phyloP scores from a whole-genome alignment of 495 filamentous ascomycete genomes.

The Hypomontagnella submonticulosa region DNA sequence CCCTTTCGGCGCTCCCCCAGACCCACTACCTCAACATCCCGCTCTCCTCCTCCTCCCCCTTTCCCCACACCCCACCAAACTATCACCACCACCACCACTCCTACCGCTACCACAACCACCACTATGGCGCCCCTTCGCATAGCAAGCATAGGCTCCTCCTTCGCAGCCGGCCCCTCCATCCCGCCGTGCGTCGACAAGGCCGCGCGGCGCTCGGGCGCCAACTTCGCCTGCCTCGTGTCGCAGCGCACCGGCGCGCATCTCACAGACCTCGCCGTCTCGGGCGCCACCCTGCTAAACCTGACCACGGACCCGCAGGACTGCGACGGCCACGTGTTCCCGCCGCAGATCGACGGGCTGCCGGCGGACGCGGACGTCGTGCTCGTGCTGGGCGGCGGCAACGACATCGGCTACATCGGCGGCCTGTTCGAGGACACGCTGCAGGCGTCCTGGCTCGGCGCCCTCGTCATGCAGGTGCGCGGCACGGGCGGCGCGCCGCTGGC shows the following conservation, averaged over 20 bases:
- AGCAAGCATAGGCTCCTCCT: slow-evolving; percentile 54
- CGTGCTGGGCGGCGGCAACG: slow-evolving; percentile 58
- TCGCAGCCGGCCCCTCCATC: slow-evolving; percentile 60
- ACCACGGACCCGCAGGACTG: slow-evolving; percentile 51
- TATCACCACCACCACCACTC: no score
- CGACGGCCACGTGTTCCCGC: slow-evolving; percentile 45
- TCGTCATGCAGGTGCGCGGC: slow-evolving; percentile 25
- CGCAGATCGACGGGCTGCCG: slow-evolving; percentile 53
- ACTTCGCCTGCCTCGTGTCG: slow-evolving; percentile 57
- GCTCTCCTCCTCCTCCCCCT: background rate
- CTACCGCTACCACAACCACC: background rate
- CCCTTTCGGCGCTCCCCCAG: background rate
- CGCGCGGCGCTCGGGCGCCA: slow-evolving; percentile 53
- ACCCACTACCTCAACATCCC: background rate
- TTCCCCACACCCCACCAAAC: background rate
- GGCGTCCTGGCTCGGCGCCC: slow-evolving; percentile 30
- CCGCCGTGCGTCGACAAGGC: slow-evolving; percentile 47
- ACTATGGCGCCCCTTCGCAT: slow-evolving; percentile 46
- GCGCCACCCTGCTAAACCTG: slow-evolving; percentile 57
- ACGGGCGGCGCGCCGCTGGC: slow-evolving; percentile 29
- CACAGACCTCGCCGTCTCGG: slow-evolving; percentile 57
- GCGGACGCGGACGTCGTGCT: slow-evolving; percentile 54
- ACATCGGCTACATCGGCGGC: slow-evolving; percentile 57
- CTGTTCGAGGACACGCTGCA: slow-evolving; percentile 50
- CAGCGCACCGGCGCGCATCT: slow-evolving; percentile 43